Evolutionary conservation across 163 green algal species (phyloP), one percentile per base, ranked within the genome.

Genomic region (Chlamydomonas reinhardtii): DNA sequence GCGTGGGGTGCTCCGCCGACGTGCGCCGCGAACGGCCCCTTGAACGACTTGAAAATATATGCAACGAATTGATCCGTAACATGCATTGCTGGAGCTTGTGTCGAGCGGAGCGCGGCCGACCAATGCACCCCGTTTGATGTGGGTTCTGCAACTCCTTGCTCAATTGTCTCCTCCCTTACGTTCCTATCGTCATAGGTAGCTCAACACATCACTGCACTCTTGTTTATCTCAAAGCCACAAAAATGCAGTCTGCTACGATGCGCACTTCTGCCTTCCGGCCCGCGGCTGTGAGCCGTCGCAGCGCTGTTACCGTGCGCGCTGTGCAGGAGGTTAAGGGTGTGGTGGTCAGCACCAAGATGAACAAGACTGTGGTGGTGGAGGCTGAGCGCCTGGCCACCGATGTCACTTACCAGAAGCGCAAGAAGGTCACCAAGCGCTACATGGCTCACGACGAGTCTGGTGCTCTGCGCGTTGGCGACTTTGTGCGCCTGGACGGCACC

Each of bases 271-370:
- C 77, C 4, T 85, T 85, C 27, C 69, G 80, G 54, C 70, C 80
- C 35, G 70, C 69, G 56, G 79, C 75, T 12, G 68, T 73, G 70
- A 73, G 48, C 70, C 75, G 80, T 59, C 80, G 70, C 70, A 29
- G 70, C 70, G 80, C 70, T 54, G 72, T 87, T 9, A 54, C 72
- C 2, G 90, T 94, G 34, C 74, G 76, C 25, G 90, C 90, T 34
- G 90, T 92, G 54, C 91, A 94, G 90, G 86, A 93, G 16, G 83
- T 94, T 72, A 85, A 91, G 87, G 90, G 90, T 48, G 82, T 74
- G 25, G 91, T 94, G 2, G 90, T 94, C 19, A 90, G 77, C 73
- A 92, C 90, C 20, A 68, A 83, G 61, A 94, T 93, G 88, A 86
- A 91, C 69, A 90, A 92, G 81, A 91, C 83, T 37, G 61, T 91